phyloP scores from a whole-genome alignment of 2,329 filamentous ascomycete genomes.

The Ilyonectria destructans region DNA sequence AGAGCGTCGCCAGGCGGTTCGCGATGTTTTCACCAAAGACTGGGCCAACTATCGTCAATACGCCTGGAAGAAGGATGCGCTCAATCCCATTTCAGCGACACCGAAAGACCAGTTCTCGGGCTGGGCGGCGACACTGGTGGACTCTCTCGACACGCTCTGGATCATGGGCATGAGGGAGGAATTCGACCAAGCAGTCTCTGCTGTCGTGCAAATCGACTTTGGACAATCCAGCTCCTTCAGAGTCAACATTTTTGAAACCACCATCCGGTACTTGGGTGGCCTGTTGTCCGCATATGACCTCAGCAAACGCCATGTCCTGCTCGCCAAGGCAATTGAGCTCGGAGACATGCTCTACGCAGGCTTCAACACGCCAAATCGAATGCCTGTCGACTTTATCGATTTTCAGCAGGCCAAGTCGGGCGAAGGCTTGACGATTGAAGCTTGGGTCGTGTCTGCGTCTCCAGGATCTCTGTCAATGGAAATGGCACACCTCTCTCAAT shows the following conservation, averaged over 20 bases:
- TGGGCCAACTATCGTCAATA: slow-evolving; percentile 68
- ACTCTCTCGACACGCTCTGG: slow-evolving; percentile 74
- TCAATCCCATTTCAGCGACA: slow-evolving; percentile 64
- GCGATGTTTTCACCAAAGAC: slow-evolving; percentile 58
- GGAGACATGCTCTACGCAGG: slow-evolving; percentile 69
- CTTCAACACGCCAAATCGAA: slow-evolving; percentile 68
- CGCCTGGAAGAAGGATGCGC: slow-evolving; percentile 70
- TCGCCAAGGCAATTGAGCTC: slow-evolving; percentile 66
- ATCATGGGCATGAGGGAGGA: slow-evolving; percentile 75
- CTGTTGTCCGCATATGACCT: slow-evolving; percentile 67
- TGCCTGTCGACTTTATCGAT: slow-evolving; percentile 65
- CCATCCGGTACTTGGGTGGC: slow-evolving; percentile 69
- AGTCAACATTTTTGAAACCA: slow-evolving; percentile 71
- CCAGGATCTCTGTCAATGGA: slow-evolving; percentile 80
- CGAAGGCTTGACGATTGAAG: slow-evolving; percentile 65
- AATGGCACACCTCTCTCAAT: slow-evolving; percentile 81
- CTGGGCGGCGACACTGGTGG: slow-evolving; percentile 74
- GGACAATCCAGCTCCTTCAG: slow-evolving; percentile 59
- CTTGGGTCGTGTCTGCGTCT: slow-evolving; percentile 63
- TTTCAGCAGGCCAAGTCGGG: slow-evolving; percentile 63
- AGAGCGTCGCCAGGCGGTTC: slow-evolving; percentile 58
- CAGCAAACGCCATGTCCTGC: slow-evolving; percentile 60
- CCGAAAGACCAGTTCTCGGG: slow-evolving; percentile 67
- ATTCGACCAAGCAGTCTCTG: slow-evolving; percentile 68
- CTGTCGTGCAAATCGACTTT: slow-evolving; percentile 68